Percentiles rank a stretch among this genome's conserved stretches.
These are phyloP conservation scores for Craterostigma plantagineum DNA, from an alignment of 257 asterid genomes.

Conservation along the genomic window DNA sequence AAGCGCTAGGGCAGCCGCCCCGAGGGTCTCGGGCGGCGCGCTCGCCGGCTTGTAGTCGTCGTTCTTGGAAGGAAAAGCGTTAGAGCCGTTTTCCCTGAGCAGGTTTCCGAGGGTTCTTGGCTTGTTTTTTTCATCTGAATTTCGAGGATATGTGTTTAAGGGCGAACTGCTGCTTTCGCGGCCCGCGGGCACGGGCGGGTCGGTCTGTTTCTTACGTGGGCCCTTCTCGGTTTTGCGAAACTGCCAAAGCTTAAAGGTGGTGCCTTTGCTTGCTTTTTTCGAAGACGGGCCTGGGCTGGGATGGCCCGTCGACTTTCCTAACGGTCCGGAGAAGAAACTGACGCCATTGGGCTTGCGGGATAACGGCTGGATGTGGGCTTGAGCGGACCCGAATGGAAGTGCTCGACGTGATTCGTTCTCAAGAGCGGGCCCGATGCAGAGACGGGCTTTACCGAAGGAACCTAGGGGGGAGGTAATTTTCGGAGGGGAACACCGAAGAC, in stretches of 20 bases:
- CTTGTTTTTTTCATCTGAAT: conserved; percentile 8
- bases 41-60: conserved; percentile 35
- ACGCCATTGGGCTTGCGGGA: conserved; percentile 16
- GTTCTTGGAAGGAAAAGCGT: conserved; percentile 18
- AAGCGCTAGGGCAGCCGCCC: conserved; percentile 68
- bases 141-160: conserved; percentile 12
- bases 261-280: conserved; percentile 24
- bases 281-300: conserved; percentile 24
- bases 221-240: conserved; percentile 33
- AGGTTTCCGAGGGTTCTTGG: conserved; percentile 14
- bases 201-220: background rate
- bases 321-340: conserved; percentile 50
- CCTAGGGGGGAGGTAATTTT: conserved; percentile 29
- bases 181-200: background rate
- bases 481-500: conserved; percentile 69
- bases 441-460: conserved; percentile 19
- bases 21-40: conserved; percentile 65
- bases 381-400: conserved; percentile 51
- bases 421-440: conserved; percentile 50
- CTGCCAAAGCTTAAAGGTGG: conserved; percentile 35
- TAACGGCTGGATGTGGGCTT: conserved; percentile 18
- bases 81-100: conserved; percentile 13
- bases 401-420: conserved; percentile 16
- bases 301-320: conserved; percentile 28
- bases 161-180: conserved; percentile 5